Evolutionary conservation across 2,329 filamentous ascomycete species (phyloP).

Genomic region (Paracoccidioides brasiliensis): DNA sequence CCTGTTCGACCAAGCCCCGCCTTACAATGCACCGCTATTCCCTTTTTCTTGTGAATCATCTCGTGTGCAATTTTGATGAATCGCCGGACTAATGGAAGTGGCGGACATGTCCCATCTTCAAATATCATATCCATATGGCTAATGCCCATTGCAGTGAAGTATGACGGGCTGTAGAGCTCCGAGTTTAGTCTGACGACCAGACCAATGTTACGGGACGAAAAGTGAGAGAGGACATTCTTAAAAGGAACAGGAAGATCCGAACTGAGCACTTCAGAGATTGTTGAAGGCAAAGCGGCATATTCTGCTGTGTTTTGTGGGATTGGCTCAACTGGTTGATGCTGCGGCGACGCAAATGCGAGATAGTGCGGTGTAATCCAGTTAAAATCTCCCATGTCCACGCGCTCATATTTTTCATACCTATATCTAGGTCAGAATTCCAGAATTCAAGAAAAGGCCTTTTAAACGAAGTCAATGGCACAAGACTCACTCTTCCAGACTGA

Average conservation of each 20-base stretch:
- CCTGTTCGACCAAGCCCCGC: conserved; percentile 90
- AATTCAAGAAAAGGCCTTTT: background rate
- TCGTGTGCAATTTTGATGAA: conserved; percentile 93
- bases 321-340: conserved; percentile 62
- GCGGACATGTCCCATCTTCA: conserved; percentile 91
- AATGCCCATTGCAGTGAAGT: conserved; percentile 90
- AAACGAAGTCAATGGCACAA: background rate
- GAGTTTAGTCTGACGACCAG: conserved; percentile 93
- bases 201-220: conserved; percentile 74
- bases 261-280: conserved; percentile 56
- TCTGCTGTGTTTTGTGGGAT: conserved; percentile 60
- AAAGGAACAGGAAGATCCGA: conserved; percentile 70
- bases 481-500: conserved; percentile 74
- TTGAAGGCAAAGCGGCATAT: conserved; percentile 62
- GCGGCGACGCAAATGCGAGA: conserved; percentile 89
- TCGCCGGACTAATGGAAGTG: conserved; percentile 74
- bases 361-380: conserved; percentile 97
- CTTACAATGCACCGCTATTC: conserved; percentile 97
- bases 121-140: conserved; percentile 99
- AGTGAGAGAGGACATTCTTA: conserved; percentile 90
- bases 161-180: conserved; percentile 89
- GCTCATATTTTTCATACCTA: conserved; percentile 81
- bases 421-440: conserved; percentile 22
- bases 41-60: conserved; percentile 83
- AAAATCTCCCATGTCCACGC: conserved; percentile 97